Conservation (phyloP, 2,329 filamentous ascomycete genomes). For the Neoscytalidium dimidiatum region DNA sequence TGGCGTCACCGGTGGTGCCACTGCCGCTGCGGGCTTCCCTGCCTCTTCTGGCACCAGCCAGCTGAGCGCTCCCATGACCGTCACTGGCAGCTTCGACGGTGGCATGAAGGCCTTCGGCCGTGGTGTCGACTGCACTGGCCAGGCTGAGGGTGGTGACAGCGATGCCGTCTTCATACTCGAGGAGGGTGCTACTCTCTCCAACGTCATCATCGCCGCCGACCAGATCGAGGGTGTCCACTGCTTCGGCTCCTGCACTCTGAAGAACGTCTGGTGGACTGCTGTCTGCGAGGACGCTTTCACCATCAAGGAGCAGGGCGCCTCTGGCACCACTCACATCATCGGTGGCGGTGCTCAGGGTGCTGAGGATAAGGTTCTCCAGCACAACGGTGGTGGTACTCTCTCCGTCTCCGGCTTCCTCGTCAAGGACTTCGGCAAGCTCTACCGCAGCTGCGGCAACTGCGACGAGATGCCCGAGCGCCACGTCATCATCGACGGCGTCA, state of each 20-base stretch:
- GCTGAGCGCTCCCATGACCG: slow-evolving; percentile 16
- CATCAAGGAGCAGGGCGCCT: slow-evolving; percentile 23
- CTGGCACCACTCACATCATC: slow-evolving; percentile 30
- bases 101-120: slow-evolving; percentile 22
- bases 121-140: slow-evolving; percentile 18
- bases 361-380: slow-evolving; percentile 36
- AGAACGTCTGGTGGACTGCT: slow-evolving; percentile 35
- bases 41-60: slow-evolving; percentile 19
- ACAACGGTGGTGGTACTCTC: slow-evolving; percentile 36
- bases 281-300: slow-evolving; percentile 44
- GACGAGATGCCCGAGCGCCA: slow-evolving; percentile 30
- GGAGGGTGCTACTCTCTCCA: slow-evolving; percentile 44
- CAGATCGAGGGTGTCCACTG: slow-evolving; percentile 55
- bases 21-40: slow-evolving; percentile 16
- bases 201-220: slow-evolving; percentile 52
- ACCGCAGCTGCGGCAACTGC: slow-evolving; percentile 35
- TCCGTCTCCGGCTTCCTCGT: slow-evolving; percentile 33
- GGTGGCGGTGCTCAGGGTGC: slow-evolving; percentile 32
- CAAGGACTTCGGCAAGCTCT: slow-evolving; percentile 33
- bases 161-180: slow-evolving; percentile 20
- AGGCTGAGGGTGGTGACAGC: slow-evolving; percentile 20
- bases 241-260: slow-evolving; percentile 49
- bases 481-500: slow-evolving; percentile 35
- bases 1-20: slow-evolving; percentile 6
- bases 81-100: slow-evolving; percentile 19